Evolutionary conservation across 176 grass and related monocot genomes (phyloP), one percentile per base, ranked within the genome.

Genomic region (Raddia guianensis): DNA sequence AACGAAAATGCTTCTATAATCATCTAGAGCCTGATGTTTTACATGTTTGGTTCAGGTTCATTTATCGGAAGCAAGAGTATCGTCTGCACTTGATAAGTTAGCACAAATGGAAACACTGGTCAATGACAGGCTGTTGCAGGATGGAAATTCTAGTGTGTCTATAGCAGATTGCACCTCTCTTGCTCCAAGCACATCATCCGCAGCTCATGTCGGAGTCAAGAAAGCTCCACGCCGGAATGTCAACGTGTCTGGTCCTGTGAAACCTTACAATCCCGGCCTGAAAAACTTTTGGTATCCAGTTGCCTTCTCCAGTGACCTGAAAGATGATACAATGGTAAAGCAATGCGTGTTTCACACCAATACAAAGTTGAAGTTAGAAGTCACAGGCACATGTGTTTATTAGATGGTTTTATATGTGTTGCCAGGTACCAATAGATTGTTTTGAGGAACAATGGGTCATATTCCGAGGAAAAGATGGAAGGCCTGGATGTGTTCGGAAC

Each of bases 241-340:
- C 52, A 88, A 99, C 21, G 87, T 99, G 6, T 95, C 96, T 56
- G 92, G 92, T 45, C 90, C 96, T 8, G 90, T 95, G 12, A 91
- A 99, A 76, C 76, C 89, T 11, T 99, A 93, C 81, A 86, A 90
- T 47, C 82, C 90, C 3, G 86, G 74, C 66, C 74, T 99, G 76
- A 95, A 90, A 73, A 99, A 99, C 84, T 99, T 95, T 63, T 99
- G 96, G 96, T 99, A 99, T 82, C 96, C 96, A 12, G 81, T 99
- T 79, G 92, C 92, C 73, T 99, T 99, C 62, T 91, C 96, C 52
- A 91, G 51, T 73, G 96, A 99, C 20, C 79, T 99, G 14, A 99
- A 99, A 61, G 96, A 95, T 48, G 96, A 93, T 72, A 99, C 86
- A 3, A 95, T 99, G 96, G 96, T 99, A 88, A 73, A 65, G 1